A percentile compares a stretch with the other conserved stretches of the same genome.
Conservation (phyloP, 768 basidiomycete species). For the Coprinopsis sp. region DNA sequence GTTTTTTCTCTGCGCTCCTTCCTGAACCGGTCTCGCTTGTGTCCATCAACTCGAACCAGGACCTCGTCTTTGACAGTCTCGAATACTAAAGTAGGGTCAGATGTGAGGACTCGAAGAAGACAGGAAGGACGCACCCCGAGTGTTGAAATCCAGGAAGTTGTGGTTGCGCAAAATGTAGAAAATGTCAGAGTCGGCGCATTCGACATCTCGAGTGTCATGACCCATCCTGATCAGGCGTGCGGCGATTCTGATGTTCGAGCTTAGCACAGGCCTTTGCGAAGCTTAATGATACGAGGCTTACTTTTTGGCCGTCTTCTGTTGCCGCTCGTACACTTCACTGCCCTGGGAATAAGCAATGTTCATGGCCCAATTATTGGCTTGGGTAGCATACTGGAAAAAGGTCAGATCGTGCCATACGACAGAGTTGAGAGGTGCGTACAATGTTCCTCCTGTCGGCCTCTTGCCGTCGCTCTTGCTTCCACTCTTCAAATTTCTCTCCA, state of each 20-base stretch:
- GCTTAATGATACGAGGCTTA: background rate
- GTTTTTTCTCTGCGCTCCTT: slow-evolving; percentile 1
- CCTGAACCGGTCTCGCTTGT: slow-evolving; percentile 4
- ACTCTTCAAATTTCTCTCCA: slow-evolving; percentile 7
- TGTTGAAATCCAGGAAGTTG: background rate
- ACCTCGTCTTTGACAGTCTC: slow-evolving; percentile 2
- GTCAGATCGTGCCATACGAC: background rate
- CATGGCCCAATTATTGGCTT: slow-evolving; percentile 4
- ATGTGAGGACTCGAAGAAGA: background rate
- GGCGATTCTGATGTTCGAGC: slow-evolving; percentile 4
- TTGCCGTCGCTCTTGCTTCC: background rate
- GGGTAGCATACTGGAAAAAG: background rate
- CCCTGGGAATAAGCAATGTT: background rate
- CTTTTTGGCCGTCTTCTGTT: background rate
- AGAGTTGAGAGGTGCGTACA: slow-evolving; percentile 1
- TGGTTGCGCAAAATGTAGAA: slow-evolving; percentile 4
- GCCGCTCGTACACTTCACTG: background rate
- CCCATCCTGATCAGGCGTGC: slow-evolving; percentile 1
- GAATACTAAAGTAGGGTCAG: background rate
- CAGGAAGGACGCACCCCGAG: background rate
- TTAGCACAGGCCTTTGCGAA: no score
- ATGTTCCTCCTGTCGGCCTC: background rate
- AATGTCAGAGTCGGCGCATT: slow-evolving; percentile 1
- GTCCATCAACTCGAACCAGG: background rate
- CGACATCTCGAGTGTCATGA: slow-evolving; percentile 2